Percentiles rank a stretch among this genome's conserved stretches.
These are phyloP conservation scores for Leccinum cinnamomeum DNA, from an alignment of 1,284 basidiomycete genomes.

Conservation along the genomic window DNA sequence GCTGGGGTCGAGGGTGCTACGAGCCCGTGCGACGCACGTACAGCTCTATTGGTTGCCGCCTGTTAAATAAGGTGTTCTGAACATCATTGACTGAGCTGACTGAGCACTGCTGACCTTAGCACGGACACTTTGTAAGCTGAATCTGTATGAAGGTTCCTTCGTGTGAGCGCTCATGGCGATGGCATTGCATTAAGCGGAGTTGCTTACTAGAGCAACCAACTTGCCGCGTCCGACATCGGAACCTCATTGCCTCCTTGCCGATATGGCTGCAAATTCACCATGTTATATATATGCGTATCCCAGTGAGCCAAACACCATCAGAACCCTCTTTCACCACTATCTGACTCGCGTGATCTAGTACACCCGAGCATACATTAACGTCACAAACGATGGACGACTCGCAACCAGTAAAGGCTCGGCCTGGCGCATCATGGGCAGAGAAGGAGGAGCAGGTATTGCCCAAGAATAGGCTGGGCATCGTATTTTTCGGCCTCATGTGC, in stretches of 20 bases:
- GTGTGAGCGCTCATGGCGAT: background rate
- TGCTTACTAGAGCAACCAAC: background rate
- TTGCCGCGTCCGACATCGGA: background rate
- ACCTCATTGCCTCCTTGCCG: background rate
- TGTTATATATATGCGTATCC: background rate
- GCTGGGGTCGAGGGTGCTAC: background rate
- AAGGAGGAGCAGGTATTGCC: slow-evolving; percentile 57
- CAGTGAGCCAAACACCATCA: background rate
- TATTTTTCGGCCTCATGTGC: slow-evolving; percentile 56
- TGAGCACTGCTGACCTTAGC: background rate
- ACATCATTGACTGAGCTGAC: background rate
- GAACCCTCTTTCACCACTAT: background rate
- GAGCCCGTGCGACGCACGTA: background rate
- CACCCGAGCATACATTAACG: background rate
- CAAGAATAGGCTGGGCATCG: slow-evolving; percentile 53
- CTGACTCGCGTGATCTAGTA: background rate
- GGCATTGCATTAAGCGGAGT: background rate
- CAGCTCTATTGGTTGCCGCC: background rate
- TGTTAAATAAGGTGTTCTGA: background rate
- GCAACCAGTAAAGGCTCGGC: slow-evolving; percentile 29
- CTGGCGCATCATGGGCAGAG: slow-evolving; percentile 53
- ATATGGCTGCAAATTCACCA: background rate
- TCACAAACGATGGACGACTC: slow-evolving; percentile 20
- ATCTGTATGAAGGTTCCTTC: background rate
- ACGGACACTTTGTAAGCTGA: slow-evolving; percentile 7